A percentile compares a stretch with the other conserved stretches of the same genome.
These are phyloP conservation scores for Ceratopteris richardii DNA, from an alignment of 75 land plant genomes.

Conservation along the genomic window DNA sequence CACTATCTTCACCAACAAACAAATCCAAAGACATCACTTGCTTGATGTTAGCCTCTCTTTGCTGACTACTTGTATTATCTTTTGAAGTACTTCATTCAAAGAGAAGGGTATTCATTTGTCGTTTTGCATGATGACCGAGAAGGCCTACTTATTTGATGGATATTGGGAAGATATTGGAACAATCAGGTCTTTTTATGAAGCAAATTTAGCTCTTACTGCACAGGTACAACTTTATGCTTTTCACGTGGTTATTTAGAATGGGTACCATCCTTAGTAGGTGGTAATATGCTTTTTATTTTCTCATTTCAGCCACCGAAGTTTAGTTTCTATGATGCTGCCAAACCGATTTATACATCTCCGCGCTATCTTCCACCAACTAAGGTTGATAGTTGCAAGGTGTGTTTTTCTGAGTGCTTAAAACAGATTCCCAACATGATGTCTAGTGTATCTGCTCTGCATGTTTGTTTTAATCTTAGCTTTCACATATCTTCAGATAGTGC, in stretches of 20 bases:
- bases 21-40: no score
- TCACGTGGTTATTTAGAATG: no score
- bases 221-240: conserved; percentile 21
- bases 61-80: no score
- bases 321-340: conserved; percentile 86
- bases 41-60: no score
- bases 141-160: conserved; percentile 50
- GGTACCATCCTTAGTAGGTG: no score
- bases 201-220: conserved; percentile 44
- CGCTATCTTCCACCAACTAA: conserved; percentile 78
- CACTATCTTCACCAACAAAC: no score
- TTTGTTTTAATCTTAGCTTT: no score
- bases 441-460: no score
- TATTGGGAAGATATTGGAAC: conserved; percentile 68
- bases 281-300: not conserved
- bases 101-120: no score
- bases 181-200: conserved; percentile 53
- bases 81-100: no score
- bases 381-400: conserved; percentile 77
- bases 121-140: not conserved
- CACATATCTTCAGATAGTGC: conserved; percentile 21
- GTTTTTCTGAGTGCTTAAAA: not conserved
- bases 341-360: conserved; percentile 89
- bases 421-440: not conserved
- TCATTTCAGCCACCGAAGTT: conserved; percentile 63